A percentile compares a stretch with the other conserved stretches of the same genome.
phyloP scores from a whole-genome alignment of 2,329 filamentous ascomycete genomes.

The Talaromyces sp. region DNA sequence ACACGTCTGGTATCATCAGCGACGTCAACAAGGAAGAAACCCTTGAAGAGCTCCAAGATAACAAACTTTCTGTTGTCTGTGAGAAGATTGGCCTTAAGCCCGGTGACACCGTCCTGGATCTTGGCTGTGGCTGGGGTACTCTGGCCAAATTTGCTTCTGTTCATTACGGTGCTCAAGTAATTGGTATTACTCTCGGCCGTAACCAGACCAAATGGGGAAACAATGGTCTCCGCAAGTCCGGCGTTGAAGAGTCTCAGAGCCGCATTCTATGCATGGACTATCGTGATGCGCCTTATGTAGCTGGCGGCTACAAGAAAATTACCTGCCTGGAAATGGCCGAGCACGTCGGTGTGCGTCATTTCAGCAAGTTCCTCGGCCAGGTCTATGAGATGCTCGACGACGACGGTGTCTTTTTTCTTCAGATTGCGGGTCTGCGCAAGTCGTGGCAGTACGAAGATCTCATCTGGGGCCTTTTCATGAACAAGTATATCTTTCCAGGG shows the following conservation, averaged over 20 bases:
- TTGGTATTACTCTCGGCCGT: conserved; percentile 87
- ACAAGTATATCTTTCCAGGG: conserved; percentile 98
- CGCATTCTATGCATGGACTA: conserved; percentile 95
- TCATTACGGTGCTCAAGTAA: conserved; percentile 82
- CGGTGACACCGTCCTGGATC: conserved; percentile 82
- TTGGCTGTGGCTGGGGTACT: conserved; percentile 97
- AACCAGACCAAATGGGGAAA: conserved; percentile 99
- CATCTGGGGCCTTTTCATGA: conserved; percentile 98
- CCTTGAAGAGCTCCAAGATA: conserved; percentile 94
- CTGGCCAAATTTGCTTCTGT: conserved; percentile 87
- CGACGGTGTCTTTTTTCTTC: conserved; percentile 91
- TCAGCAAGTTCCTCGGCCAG: conserved; percentile 75
- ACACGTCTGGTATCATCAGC: conserved; percentile 90
- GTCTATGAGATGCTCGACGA: conserved; percentile 95
- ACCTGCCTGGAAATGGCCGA: conserved; percentile 98
- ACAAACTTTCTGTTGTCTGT: conserved; percentile 92
- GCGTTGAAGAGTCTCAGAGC: conserved; percentile 81
- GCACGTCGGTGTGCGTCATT: conserved; percentile 92
- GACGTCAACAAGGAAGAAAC: conserved; percentile 83
- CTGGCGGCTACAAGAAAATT: conserved; percentile 85
- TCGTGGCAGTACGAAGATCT: conserved; percentile 97
- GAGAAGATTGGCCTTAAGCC: conserved; percentile 86
- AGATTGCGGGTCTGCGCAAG: conserved; percentile 91
- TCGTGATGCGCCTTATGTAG: conserved; percentile 79
- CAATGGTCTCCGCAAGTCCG: conserved; percentile 74